Evolutionary conservation across 2,329 filamentous ascomycete species (phyloP).

Genomic region (Fusarium nanum): DNA sequence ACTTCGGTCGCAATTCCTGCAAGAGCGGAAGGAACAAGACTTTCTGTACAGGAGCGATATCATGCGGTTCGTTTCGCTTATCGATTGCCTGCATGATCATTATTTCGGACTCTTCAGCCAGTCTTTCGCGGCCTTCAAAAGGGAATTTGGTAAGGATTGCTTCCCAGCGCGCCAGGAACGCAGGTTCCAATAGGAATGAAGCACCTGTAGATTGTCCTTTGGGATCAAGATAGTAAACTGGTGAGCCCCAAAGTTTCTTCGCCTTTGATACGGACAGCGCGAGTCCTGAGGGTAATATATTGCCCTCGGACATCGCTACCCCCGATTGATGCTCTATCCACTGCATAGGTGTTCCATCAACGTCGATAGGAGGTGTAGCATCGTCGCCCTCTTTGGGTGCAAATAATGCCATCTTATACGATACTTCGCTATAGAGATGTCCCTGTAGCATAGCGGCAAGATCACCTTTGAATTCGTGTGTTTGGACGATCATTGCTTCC

Average conservation of each 20-base stretch:
- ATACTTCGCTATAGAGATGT: neutral
- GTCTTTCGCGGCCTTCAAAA: accelerated
- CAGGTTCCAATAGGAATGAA: accelerated
- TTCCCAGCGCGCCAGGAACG: neutral
- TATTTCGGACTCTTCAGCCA: neutral
- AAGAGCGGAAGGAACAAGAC: neutral
- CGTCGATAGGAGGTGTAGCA: accelerated
- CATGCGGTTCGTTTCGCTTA: accelerated
- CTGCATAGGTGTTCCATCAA: neutral
- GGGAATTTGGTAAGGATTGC: neutral
- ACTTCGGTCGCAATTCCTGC: neutral
- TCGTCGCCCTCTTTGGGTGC: accelerated
- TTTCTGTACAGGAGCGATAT: too few relatives aligned
- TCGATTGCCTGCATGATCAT: accelerated
- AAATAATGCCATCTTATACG: neutral
- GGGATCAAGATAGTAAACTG: accelerated
- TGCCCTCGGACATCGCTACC: too few relatives aligned
- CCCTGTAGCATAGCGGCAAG: neutral
- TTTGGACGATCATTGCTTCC: neutral
- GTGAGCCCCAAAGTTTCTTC: accelerated
- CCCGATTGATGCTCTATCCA: accelerated
- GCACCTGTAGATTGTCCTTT: too few relatives aligned
- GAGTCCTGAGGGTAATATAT: neutral
- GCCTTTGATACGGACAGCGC: accelerated
- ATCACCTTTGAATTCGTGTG: neutral